These are phyloP conservation scores for Sequoiadendron giganteum DNA, from an alignment of 75 land plant species.

Conservation along the genomic window DNA sequence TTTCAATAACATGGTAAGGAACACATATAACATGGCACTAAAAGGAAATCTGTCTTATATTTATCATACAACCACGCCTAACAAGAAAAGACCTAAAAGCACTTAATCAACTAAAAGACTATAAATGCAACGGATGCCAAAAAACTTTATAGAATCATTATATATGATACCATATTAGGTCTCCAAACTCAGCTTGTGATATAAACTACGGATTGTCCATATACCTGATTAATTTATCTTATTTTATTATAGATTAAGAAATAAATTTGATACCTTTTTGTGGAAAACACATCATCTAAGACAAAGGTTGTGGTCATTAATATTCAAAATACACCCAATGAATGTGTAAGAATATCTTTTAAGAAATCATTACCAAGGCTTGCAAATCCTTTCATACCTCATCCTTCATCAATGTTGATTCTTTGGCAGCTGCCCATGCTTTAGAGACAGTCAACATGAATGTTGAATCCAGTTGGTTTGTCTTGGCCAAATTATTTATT, in stretches of 20 bases:
- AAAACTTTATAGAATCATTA: no score
- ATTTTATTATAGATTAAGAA: background rate
- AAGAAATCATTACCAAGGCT: background rate
- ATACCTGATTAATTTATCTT: no score
- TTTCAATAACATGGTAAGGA: background rate
- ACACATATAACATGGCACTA: background rate
- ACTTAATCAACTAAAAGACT: background rate
- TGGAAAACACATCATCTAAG: background rate
- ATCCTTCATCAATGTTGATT: conserved; percentile 78
- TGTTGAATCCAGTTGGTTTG: conserved; percentile 82
- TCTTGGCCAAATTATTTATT: conserved; percentile 79
- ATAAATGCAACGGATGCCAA: background rate
- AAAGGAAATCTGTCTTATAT: no score
- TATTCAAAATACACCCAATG: background rate
- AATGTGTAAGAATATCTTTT: background rate
- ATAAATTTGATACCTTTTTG: background rate
- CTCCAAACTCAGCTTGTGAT: background rate
- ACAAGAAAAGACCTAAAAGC: background rate
- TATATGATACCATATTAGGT: background rate
- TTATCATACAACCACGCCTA: background rate
- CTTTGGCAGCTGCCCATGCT: conserved; percentile 95
- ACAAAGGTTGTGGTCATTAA: background rate
- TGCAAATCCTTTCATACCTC: conserved; percentile 55
- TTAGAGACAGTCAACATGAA: conserved; percentile 75
- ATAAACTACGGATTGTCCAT: background rate